Conservation (phyloP, 116 monocot genomes). For the Iris pallida region DNA sequence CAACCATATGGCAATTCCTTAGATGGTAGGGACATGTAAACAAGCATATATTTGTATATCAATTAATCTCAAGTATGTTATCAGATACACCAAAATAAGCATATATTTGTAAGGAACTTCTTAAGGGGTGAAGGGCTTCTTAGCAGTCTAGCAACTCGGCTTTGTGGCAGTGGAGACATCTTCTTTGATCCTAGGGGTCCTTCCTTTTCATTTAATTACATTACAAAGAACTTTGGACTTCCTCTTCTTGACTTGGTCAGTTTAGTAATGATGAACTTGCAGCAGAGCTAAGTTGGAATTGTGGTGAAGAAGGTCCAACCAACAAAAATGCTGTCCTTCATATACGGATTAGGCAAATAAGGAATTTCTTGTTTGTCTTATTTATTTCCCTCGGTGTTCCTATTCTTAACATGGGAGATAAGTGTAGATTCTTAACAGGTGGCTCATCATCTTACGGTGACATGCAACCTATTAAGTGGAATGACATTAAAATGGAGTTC, state of each 20-base stretch:
- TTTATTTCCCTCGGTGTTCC: slow-evolving; percentile 89
- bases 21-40: too few species aligned
- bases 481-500: slow-evolving; percentile 31
- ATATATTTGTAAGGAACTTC: slow-evolving; percentile 73
- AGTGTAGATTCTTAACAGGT: slow-evolving; percentile 52
- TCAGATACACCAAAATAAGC: too few species aligned
- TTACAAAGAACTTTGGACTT: slow-evolving; percentile 71
- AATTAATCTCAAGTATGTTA: too few species aligned
- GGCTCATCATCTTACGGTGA: slow-evolving; percentile 40
- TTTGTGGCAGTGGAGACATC: slow-evolving; percentile 91
- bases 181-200: slow-evolving; percentile 71
- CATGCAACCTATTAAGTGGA: slow-evolving; percentile 55
- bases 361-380: slow-evolving; percentile 75
- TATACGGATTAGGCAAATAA: slow-evolving; percentile 60
- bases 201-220: slow-evolving; percentile 67
- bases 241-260: slow-evolving; percentile 82
- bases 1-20: too few species aligned
- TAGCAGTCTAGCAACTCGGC: slow-evolving; percentile 71
- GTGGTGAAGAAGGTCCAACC: slow-evolving; percentile 73
- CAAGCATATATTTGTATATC: too few species aligned
- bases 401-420: slow-evolving; percentile 90
- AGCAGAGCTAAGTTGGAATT: slow-evolving; percentile 83
- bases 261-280: slow-evolving; percentile 43
- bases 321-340: slow-evolving; percentile 42
- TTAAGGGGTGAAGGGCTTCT: slow-evolving; percentile 67